Evolutionary conservation across 2,329 filamentous ascomycete species (phyloP), one percentile per base, ranked within the genome.

Genomic region (Xylaria sp.): DNA sequence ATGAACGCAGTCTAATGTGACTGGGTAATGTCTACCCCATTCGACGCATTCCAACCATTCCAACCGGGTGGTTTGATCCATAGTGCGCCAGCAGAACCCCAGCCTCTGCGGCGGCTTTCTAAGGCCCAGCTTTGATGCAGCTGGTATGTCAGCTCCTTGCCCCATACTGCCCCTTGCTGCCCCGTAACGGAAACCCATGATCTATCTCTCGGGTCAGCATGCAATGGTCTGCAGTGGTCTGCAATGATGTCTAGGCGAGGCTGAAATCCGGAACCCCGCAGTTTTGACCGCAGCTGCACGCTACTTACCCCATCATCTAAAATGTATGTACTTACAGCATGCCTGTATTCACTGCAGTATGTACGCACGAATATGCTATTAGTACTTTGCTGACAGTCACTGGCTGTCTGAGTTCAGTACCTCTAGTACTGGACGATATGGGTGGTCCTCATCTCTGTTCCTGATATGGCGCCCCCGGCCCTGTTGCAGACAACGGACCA

Each of bases 251-350:
- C 46, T 46, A 41, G 52, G 65, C 62, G 62, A 62, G 66, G 66
- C 62, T 69, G 66, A 65, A 59, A 52, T 51, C 37, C 50, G 20
- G 28, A 41, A 25, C 61, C 66, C 61, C 66, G 61, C 61, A 61
- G 52, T 37, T 60, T 20, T 46, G 25, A 50, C 62, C 56, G 48
- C 44, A 69, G 61, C 48, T 51, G 54, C 28, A 55, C 51, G 20
- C 60, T 54, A 15, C 56, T n/a, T 48, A 48, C 46, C 31, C 46
- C 31, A 55, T n/a, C n/a, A 52, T 18, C 15, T 20, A 13, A 2
- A 13, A 13, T 6, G 28, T 15, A 41, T 41, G 5, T 41, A 41
- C 39, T 15, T 41, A 41, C 39, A 20, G 46, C 8, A 20, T 28
- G 28, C 28, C 28, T 28, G 28, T 28, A 28, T 28, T 7, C 28